A percentile compares a stretch with the other conserved stretches of the same genome.
phyloP scores from a whole-genome alignment of 768 basidiomycete genomes.

The Hortiboletus campestris region DNA sequence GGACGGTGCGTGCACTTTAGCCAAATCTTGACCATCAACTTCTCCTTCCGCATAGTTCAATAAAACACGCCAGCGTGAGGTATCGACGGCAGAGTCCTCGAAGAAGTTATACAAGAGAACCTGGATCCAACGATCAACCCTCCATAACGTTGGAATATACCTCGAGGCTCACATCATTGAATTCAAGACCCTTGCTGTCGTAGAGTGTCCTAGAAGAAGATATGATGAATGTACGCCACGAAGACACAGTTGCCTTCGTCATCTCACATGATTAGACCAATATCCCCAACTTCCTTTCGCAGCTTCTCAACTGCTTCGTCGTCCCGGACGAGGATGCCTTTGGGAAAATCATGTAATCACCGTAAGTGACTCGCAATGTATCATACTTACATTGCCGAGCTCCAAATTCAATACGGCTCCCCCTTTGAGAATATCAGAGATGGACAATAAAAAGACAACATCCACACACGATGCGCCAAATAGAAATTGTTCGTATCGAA shows the following conservation, averaged over 20 bases:
- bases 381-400: conserved; percentile 57
- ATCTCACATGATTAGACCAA: conserved; percentile 57
- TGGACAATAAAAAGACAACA: background rate
- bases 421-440: conserved; percentile 32
- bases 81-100: conserved; percentile 52
- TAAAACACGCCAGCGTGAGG: conserved; percentile 59
- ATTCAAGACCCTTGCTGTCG: conserved; percentile 33
- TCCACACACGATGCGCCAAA: conserved; percentile 45
- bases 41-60: conserved; percentile 40
- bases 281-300: conserved; percentile 50
- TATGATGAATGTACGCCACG: background rate
- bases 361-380: background rate
- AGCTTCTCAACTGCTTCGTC: conserved; percentile 49
- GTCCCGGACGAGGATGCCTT: conserved; percentile 71
- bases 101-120: conserved; percentile 78
- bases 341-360: background rate
- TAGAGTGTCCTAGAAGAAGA: conserved; percentile 28
- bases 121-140: conserved; percentile 32
- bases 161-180: conserved; percentile 14
- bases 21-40: conserved; percentile 10
- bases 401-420: conserved; percentile 54
- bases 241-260: background rate
- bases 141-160: background rate
- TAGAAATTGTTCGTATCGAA: conserved; percentile 54
- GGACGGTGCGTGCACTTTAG: conserved; percentile 35